phyloP scores from a whole-genome alignment of 2,329 filamentous ascomycete genomes.

The Curvularia hawaiiensis region DNA sequence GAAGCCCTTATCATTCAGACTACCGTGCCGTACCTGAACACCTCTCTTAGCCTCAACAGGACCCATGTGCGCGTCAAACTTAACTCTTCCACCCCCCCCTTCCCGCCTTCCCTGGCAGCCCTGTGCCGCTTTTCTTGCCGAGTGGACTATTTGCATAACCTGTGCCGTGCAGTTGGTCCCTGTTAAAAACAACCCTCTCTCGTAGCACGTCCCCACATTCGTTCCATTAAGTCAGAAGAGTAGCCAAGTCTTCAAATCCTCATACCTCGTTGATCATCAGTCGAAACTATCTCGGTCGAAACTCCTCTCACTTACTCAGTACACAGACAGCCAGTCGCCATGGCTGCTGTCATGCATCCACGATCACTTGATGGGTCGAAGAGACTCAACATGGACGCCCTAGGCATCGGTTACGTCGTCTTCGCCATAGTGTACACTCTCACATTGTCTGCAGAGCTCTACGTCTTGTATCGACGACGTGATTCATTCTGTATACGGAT shows the following conservation, averaged over 20 bases:
- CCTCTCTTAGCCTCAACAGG: conserved; percentile 23
- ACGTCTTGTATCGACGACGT: conserved; percentile 36
- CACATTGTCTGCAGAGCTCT: conserved; percentile 36
- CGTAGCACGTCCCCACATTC: conserved; percentile 29
- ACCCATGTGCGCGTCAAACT: conserved; percentile 28
- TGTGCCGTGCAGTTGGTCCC: conserved; percentile 30
- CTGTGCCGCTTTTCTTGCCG: conserved; percentile 33
- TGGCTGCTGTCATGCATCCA: conserved; percentile 37
- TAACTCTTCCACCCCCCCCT: conserved; percentile 30
- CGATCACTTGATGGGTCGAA: conserved; percentile 37
- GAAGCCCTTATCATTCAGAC: conserved; percentile 38
- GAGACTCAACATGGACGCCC: conserved; percentile 37
- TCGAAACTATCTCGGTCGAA: conserved; percentile 19
- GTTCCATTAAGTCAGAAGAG: conserved; percentile 32
- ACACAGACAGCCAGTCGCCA: conserved; percentile 32
- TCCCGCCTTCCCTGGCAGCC: conserved; percentile 22
- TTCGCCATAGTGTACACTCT: conserved; percentile 43
- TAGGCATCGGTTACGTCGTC: conserved; percentile 42
- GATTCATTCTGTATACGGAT: conserved; percentile 42
- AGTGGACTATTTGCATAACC: conserved; percentile 37
- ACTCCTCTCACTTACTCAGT: conserved; percentile 15
- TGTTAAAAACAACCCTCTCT: conserved; percentile 26
- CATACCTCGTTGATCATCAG: conserved; percentile 8
- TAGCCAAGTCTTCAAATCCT: conserved; percentile 30
- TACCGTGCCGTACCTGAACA: conserved; percentile 31